Evolutionary conservation across 78 protist genomes (phyloP).

Genomic region (Dictyostelium citrinum): DNA sequence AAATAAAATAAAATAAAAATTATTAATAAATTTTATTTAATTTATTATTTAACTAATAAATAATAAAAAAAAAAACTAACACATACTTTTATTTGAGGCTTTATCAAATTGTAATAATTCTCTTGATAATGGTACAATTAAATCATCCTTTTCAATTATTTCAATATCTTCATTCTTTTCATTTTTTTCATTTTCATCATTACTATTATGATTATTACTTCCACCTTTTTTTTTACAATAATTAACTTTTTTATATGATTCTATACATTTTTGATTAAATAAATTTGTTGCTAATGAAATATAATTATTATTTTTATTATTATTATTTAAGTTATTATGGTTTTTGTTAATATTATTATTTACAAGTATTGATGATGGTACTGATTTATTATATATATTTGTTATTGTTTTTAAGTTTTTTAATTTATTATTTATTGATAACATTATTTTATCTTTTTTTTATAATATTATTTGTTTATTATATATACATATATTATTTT

Average conservation of each 20-base stretch:
- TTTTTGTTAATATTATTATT: background rate
- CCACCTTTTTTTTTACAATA: background rate
- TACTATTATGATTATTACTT: background rate
- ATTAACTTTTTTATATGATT: background rate
- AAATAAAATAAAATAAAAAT: background rate
- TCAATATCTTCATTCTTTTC: background rate
- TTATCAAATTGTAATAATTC: background rate
- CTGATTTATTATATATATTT: background rate
- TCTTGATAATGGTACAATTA: conserved; percentile 1
- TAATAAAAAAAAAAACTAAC: no score
- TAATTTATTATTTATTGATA: background rate
- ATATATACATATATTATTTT: background rate
- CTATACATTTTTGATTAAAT: background rate
- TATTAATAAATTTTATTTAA: background rate
- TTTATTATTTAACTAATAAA: no score
- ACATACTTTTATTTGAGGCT: background rate
- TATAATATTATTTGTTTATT: background rate
- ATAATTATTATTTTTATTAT: background rate
- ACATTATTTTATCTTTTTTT: background rate
- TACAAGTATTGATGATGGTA: background rate
- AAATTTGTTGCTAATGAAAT: background rate
- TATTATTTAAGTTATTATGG: background rate
- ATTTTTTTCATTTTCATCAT: background rate
- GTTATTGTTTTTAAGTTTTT: background rate
- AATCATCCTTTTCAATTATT: background rate